Percentiles rank a stretch among this genome's conserved stretches.
Conservation (phyloP, 192 early-diverging fungal genomes). For the Rhizoclosmatium globosum region DNA sequence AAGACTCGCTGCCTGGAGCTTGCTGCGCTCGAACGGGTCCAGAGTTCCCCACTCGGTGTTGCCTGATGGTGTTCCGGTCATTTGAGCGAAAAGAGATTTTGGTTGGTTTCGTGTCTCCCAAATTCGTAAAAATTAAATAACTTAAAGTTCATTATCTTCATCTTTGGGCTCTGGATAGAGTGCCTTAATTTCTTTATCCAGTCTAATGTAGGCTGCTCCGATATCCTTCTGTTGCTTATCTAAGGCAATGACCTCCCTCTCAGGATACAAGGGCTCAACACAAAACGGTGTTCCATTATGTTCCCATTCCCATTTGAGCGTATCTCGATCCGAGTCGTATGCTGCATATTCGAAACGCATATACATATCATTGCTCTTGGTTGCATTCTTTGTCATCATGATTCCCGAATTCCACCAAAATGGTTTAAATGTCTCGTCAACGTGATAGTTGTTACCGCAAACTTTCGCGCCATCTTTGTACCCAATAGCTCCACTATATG, state of each 20-base stretch:
- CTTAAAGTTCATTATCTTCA: too few species aligned
- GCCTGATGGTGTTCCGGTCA: not conserved
- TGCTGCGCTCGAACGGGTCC: not conserved
- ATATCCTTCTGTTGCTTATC: not conserved
- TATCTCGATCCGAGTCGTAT: slow-evolving; percentile 10
- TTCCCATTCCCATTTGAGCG: slow-evolving; percentile 36
- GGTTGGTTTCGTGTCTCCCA: too few species aligned
- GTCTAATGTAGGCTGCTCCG: not conserved
- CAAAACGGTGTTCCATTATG: slow-evolving; percentile 42
- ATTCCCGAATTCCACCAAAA: slow-evolving; percentile 55
- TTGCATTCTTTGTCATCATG: slow-evolving; percentile 35
- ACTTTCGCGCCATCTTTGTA: slow-evolving; percentile 29
- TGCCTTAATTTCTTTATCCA: not conserved
- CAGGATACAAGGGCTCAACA: slow-evolving; percentile 19
- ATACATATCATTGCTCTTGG: not conserved
- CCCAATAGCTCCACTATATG: slow-evolving; percentile 64
- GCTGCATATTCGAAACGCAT: slow-evolving; percentile 24
- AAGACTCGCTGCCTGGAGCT: not conserved
- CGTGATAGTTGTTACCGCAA: slow-evolving; percentile 44
- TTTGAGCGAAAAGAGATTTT: not conserved
- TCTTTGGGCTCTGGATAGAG: too few species aligned
- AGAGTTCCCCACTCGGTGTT: slow-evolving; percentile 8
- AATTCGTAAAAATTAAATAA: too few species aligned
- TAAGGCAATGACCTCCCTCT: slow-evolving; percentile 3
- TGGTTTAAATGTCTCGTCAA: slow-evolving; percentile 37